Conservation (phyloP, 352 stramenopile species). For the Thraustotheca clavata region DNA sequence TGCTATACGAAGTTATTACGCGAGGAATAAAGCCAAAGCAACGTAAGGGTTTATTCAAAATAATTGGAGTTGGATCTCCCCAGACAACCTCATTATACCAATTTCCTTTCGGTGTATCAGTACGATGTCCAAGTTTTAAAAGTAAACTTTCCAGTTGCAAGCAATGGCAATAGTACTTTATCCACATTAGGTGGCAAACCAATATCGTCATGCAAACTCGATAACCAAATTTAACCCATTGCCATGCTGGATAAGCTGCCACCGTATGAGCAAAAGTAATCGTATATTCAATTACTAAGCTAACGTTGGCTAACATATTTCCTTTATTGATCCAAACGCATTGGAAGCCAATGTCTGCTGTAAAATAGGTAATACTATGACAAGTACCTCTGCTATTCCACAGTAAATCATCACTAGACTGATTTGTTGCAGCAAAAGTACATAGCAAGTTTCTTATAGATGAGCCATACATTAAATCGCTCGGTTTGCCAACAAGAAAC, state of each 20-base stretch:
- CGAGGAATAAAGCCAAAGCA: background rate
- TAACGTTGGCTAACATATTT: background rate
- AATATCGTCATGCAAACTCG: background rate
- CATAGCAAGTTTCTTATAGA: background rate
- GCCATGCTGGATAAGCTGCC: background rate
- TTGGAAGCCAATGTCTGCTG: background rate
- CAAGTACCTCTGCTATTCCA: background rate
- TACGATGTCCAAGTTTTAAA: background rate
- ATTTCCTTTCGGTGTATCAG: background rate
- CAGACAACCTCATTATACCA: background rate
- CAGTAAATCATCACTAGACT: background rate
- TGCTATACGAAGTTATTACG: background rate
- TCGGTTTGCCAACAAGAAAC: background rate
- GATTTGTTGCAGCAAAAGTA: background rate
- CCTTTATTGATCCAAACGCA: background rate
- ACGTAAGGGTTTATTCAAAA: background rate
- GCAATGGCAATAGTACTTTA: background rate
- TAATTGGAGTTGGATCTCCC: background rate
- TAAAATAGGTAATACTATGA: background rate
- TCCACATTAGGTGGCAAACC: background rate
- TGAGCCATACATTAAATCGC: background rate
- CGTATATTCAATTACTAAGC: background rate
- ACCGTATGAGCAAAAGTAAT: background rate
- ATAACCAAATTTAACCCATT: no score
- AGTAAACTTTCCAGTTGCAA: background rate